phyloP scores from a whole-genome alignment of 768 basidiomycete species.

The Tephrocybe rancida region DNA sequence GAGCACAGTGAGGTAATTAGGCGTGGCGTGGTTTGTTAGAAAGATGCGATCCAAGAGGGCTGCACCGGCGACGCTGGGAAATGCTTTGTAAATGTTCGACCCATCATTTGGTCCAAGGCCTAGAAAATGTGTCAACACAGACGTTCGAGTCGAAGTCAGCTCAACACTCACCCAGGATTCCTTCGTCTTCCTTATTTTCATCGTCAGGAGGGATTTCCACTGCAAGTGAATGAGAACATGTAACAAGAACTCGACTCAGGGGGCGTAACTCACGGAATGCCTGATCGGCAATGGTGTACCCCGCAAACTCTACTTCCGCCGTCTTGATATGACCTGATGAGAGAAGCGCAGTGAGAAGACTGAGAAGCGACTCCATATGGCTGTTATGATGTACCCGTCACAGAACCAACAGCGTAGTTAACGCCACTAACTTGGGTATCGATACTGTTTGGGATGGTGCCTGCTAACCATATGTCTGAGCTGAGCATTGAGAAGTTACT shows the following conservation, averaged over 20 bases:
- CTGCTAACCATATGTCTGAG: slow-evolving; percentile 66
- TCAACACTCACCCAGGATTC: slow-evolving; percentile 25
- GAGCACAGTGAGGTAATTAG: slow-evolving; percentile 65
- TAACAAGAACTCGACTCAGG: slow-evolving; percentile 6
- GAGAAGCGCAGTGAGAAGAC: neutral
- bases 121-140: slow-evolving; percentile 33
- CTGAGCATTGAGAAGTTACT: slow-evolving; percentile 33
- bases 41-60: slow-evolving; percentile 70
- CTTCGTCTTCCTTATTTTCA: slow-evolving; percentile 30
- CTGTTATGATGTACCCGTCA: slow-evolving; percentile 40
- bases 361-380: neutral
- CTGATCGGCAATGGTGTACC: slow-evolving; percentile 46
- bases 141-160: neutral
- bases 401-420: slow-evolving; percentile 55
- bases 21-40: slow-evolving; percentile 52
- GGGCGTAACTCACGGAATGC: slow-evolving; percentile 43
- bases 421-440: slow-evolving; percentile 42
- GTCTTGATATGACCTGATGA: slow-evolving; percentile 46
- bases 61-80: slow-evolving; percentile 42
- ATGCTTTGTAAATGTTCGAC: slow-evolving; percentile 44
- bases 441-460: slow-evolving; percentile 38
- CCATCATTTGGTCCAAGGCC: slow-evolving; percentile 68
- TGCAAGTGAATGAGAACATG: slow-evolving; percentile 20
- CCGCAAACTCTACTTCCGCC: slow-evolving; percentile 44
- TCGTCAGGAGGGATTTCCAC: slow-evolving; percentile 39